Evolutionary conservation across 2,329 filamentous ascomycete species (phyloP).

Genomic region (Sporothrix curviconia): DNA sequence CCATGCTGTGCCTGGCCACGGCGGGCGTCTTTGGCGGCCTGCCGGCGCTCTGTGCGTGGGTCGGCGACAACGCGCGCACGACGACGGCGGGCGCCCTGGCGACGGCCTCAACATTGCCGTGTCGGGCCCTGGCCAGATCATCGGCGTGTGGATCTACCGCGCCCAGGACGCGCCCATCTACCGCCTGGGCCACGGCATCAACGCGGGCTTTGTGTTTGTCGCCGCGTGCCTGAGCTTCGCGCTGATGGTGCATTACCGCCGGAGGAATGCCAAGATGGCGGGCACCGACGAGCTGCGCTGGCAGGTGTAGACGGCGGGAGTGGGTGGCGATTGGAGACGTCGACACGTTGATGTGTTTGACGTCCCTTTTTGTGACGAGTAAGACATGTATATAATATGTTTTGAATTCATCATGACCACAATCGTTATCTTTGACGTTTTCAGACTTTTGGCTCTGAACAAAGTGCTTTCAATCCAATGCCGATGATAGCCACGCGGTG

Average conservation of each 20-base stretch:
- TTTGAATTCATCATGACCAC: too few species aligned
- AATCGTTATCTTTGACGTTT: too few species aligned
- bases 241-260: slow-evolving; percentile 3
- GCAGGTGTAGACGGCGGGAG: neutral
- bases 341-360: too few species aligned
- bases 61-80: slow-evolving; percentile 23
- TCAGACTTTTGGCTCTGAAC: too few species aligned
- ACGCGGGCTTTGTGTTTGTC: slow-evolving; percentile 41
- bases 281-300: slow-evolving; percentile 10
- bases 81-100: slow-evolving; percentile 48
- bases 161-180: slow-evolving; percentile 45
- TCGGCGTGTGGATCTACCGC: slow-evolving; percentile 55
- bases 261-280: neutral
- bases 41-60: slow-evolving; percentile 24
- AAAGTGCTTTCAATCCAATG: too few species aligned
- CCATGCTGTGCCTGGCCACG: slow-evolving; percentile 19
- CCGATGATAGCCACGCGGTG: too few species aligned
- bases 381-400: too few species aligned
- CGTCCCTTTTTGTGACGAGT: too few species aligned
- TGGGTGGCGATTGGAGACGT: too few species aligned
- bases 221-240: neutral
- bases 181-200: slow-evolving; percentile 51
- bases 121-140: slow-evolving; percentile 51
- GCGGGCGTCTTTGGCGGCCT: slow-evolving; percentile 23
- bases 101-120: slow-evolving; percentile 50